Base-by-base conservation (phyloP, 1,284 basidiomycete species). In the Boletus sp. region DNA sequence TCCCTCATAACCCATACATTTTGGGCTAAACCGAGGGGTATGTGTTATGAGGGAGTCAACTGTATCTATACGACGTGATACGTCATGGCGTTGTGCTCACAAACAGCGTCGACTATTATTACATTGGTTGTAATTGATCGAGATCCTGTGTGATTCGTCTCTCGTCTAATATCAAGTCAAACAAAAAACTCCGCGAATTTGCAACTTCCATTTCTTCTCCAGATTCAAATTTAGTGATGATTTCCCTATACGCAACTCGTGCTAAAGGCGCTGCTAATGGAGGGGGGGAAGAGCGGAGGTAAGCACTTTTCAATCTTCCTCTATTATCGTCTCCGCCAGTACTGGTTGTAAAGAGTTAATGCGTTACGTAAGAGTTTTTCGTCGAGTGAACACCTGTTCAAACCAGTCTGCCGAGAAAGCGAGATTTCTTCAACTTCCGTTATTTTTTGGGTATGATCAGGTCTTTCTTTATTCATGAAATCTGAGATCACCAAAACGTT, bases 181-280 rank as follows among this genome's bases (percentile, higher is more conserved):
- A 29, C 10, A 29, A 22, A 26, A 25, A 44, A 41, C 41, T 42
- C 54, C 41, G 54, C 53, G 44, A 54, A 37, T 9, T 13, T 29
- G 17, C 5, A 7, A 8, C 4, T 8, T 34, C 35, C 19, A 17
- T 35, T 39, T 34, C 30, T 19, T 14, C 9, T 7, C 5, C 10
- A 22, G 12, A 17, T 40, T 33, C 2, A 17, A 32, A 42, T 51
- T 20, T n/a, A 13, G 14, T 20, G 14, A 17, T 29, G 8, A 17
- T 25, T 38, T 8, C 13, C 12, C 2, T 26, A 34, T 14, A 26
- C 26, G 4, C 23, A 10, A 34, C 6, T 9, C 33, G n/a, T n/a
- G n/a, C n/a, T n/a, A 5, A 10, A 16, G 29, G 17, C 9, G 20
- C n/a, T 35, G 26, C 8, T 29, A 25, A 20, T 4, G 16, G 7